Base-by-base conservation (phyloP, 192 early-diverging fungal genomes). In the Entophlyctis luteolus region DNA sequence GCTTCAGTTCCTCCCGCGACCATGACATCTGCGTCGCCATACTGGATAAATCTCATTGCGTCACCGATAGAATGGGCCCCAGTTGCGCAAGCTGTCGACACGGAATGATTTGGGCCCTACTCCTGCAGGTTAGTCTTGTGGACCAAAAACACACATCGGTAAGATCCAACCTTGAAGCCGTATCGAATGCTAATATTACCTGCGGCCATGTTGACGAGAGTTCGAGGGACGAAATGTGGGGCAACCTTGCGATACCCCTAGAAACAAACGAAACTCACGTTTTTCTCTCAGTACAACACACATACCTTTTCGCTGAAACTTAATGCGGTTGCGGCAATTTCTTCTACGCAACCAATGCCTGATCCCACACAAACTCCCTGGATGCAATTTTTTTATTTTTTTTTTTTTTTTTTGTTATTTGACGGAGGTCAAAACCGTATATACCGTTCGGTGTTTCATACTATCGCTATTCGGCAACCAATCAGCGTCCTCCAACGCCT, bases 31-130 rank as follows among this genome's bases (percentile, higher is more conserved):
- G 93, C 93, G 56, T 98, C 96, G 31, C 90, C 92, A 62, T 80
- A 91, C 46, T 87, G 81, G 67, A 98, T 98, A 68, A 94, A 95
- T 31, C 96, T 81, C 81, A 87, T 87, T 0, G 96, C 96, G 62
- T 98, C 96, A 25, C 94, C 96, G 31, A 98, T 86, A 0, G 96
- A 82, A 71, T 98, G 94, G 1, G 94, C 93, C 3, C 96, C 96
- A 3, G 96, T 96, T 1, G 96, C 91, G 66, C 96, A 98, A 0
- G 96, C 96, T 0, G 96, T 98, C 2, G 93, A 90, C 0, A 87
- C 91, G 23, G 92, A 83, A 70, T 95, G 94, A 70, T 95, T 95
- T 4, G 96, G 96, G 0, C 96, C 96, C 75, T 89, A n/a, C n/a
- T n/a, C n/a, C n/a, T n/a, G 10, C 28, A 48, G 18, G 10, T 20